phyloP scores from a whole-genome alignment of 1,284 basidiomycete genomes.

The Sporisorium graminicola region DNA sequence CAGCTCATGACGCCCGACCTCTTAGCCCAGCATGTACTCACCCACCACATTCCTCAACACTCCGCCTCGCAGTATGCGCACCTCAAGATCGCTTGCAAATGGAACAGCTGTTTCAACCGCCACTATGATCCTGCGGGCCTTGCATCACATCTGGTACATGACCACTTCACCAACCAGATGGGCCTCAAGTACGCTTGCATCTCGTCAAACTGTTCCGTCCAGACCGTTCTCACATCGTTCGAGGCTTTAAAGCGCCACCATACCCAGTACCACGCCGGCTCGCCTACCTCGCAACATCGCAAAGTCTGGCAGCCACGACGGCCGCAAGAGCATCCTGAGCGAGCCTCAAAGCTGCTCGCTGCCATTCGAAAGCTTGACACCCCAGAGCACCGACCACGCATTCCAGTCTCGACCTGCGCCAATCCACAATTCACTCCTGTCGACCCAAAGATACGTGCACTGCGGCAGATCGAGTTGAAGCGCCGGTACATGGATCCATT shows the following conservation, averaged over 20 bases:
- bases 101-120: conserved; percentile 36
- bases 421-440: conserved; percentile 8
- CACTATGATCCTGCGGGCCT: conserved; percentile 26
- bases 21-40: conserved; percentile 27
- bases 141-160: conserved; percentile 30
- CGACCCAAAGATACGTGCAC: not conserved
- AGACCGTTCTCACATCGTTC: conserved; percentile 14
- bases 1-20: conserved; percentile 32
- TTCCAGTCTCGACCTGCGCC: conserved; percentile 12
- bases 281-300: not conserved
- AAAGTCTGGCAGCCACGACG: conserved; percentile 15
- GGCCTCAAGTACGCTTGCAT: conserved; percentile 37
- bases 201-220: conserved; percentile 14
- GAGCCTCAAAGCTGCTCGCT: conserved; percentile 5
- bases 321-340: not conserved
- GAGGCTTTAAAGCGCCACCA: conserved; percentile 24
- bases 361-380: conserved; percentile 9
- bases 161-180: conserved; percentile 30
- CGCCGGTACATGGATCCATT: conserved; percentile 7
- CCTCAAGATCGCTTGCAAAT: conserved; percentile 27
- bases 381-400: not conserved
- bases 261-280: conserved; percentile 17
- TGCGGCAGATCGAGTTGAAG: conserved; percentile 9
- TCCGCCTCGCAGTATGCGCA: not conserved
- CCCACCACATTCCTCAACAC: conserved; percentile 3